These are phyloP conservation scores for Diophrys appendiculata DNA, from an alignment of 73 alveolate species.

Conservation along the genomic window DNA sequence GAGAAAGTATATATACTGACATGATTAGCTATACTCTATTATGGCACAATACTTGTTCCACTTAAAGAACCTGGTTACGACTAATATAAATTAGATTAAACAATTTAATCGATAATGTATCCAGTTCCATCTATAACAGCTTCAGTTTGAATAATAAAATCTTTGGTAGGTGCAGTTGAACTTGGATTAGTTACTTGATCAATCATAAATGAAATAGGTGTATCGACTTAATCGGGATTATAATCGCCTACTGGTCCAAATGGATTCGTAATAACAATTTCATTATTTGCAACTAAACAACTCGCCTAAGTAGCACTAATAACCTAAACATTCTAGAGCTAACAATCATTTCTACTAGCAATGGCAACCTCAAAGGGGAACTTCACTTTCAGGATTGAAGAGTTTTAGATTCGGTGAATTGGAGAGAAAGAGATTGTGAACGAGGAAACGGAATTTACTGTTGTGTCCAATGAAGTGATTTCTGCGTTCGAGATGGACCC, in stretches of 20 bases:
- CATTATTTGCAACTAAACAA: background rate
- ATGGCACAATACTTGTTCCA: background rate
- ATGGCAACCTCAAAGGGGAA: background rate
- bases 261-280: background rate
- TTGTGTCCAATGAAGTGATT: background rate
- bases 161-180: background rate
- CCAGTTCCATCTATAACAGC: background rate
- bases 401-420: background rate
- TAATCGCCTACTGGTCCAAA: background rate
- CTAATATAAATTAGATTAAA: background rate
- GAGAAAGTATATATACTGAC: background rate
- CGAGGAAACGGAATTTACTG: background rate
- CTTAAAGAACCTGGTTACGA: background rate
- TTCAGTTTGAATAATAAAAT: background rate
- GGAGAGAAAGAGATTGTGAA: background rate
- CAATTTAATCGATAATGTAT: background rate
- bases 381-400: background rate
- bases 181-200: conserved; percentile 1
- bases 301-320: too few relatives aligned
- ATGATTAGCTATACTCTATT: background rate
- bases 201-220: background rate
- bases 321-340: background rate
- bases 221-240: background rate
- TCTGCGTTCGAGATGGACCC: conserved; percentile 5
- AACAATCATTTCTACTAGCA: background rate